These are phyloP conservation scores for Suhomyces wounanorum DNA, from an alignment of 1,139 yeast species.

Conservation along the genomic window DNA sequence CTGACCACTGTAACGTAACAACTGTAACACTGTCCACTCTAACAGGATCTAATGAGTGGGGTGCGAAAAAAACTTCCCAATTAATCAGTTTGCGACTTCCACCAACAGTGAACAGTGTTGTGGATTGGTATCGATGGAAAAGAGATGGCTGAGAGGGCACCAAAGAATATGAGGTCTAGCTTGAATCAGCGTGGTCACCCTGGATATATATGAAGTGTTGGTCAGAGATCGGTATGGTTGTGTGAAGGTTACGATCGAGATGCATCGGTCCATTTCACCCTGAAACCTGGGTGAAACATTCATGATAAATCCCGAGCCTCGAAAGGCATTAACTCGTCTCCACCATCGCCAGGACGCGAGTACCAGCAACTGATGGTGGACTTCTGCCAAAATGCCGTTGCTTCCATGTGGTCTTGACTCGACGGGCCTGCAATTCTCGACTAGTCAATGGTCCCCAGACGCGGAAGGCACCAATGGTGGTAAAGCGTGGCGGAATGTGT, in stretches of 20 bases:
- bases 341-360: too few relatives aligned
- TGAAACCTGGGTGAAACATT: constrained; percentile 1
- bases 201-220: background rate
- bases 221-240: background rate
- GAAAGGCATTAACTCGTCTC: background rate
- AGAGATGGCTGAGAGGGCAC: background rate
- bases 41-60: background rate
- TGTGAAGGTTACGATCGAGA: background rate
- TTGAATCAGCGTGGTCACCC: background rate
- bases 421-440: background rate
- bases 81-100: too few relatives aligned
- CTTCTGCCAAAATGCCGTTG: background rate
- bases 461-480: too few relatives aligned
- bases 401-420: background rate
- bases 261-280: background rate
- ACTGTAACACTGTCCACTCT: too few relatives aligned
- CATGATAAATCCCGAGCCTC: background rate
- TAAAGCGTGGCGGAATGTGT: background rate
- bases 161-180: background rate
- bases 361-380: too few relatives aligned
- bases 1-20: too few relatives aligned
- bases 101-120: background rate
- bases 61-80: background rate
- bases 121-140: background rate
- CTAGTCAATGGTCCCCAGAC: too few relatives aligned